Percentiles rank a stretch among this genome's conserved stretches.
Evolutionary conservation across 805 yeast species (phyloP).

Genomic region (Sugiyamaella mastotermitis): DNA sequence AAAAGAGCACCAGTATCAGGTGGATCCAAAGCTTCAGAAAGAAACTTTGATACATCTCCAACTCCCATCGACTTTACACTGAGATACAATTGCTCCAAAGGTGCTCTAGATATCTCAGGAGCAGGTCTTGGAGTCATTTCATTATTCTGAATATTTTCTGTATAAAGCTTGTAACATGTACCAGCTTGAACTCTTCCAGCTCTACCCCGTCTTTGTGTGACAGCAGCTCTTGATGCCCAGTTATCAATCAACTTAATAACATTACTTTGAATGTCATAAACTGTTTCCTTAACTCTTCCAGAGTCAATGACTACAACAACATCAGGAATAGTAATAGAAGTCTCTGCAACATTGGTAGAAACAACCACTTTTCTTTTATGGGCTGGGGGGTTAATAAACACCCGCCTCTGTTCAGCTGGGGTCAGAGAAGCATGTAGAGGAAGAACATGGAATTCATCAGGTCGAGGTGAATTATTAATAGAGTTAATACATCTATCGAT

Average conservation of each 20-base stretch:
- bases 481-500: constrained; percentile 48
- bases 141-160: constrained; percentile 49
- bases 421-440: constrained; percentile 88
- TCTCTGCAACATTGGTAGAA: constrained; percentile 92
- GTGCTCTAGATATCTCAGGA: constrained; percentile 84
- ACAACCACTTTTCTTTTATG: constrained; percentile 73
- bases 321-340: constrained; percentile 94
- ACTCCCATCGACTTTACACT: constrained; percentile 88
- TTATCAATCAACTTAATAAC: constrained; percentile 67
- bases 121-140: constrained; percentile 67
- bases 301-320: constrained; percentile 87
- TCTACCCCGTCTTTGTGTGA: constrained; percentile 89
- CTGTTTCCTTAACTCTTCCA: constrained; percentile 76
- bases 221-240: constrained; percentile 90
- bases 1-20: constrained; percentile 53
- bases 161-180: constrained; percentile 71
- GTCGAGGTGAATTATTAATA: constrained; percentile 28
- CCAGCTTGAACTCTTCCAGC: constrained; percentile 95
- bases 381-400: constrained; percentile 51
- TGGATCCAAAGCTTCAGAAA: constrained; percentile 74
- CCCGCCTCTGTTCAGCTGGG: constrained; percentile 74
- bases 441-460: constrained; percentile 38
- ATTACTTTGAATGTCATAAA: constrained; percentile 61
- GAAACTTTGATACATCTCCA: constrained; percentile 59
- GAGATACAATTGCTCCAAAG: constrained; percentile 75